Percentiles rank a stretch among this genome's conserved stretches.
These are phyloP conservation scores for Penicillium sp. DNA, from an alignment of 2,329 filamentous ascomycete genomes.

Conservation along the genomic window DNA sequence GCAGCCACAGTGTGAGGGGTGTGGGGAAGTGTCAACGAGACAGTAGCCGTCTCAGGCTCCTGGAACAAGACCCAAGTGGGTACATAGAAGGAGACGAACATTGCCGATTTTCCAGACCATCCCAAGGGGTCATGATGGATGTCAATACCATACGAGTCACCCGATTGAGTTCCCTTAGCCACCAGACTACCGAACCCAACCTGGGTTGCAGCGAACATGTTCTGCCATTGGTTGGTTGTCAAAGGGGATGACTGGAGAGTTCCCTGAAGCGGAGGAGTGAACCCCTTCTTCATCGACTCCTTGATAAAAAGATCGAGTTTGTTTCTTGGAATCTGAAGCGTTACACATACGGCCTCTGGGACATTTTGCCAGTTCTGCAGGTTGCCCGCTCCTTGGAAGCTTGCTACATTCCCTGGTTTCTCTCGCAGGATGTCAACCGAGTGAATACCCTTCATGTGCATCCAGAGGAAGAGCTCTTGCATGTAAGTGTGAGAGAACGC, in stretches of 20 bases:
- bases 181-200: not conserved
- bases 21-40: not conserved
- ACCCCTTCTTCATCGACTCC: not conserved
- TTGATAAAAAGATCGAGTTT: not conserved
- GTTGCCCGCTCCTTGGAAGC: not conserved
- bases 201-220: not conserved
- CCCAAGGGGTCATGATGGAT: not conserved
- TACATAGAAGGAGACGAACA: not conserved
- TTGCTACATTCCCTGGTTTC: not conserved
- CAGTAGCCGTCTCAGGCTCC: not conserved
- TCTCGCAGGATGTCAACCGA: not conserved
- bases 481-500: not conserved
- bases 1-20: not conserved
- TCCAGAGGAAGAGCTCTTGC: not conserved
- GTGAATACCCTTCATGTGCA: not conserved
- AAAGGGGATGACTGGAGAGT: not conserved
- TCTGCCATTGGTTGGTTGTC: not conserved
- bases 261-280: not conserved
- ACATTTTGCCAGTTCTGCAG: not conserved
- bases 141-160: not conserved
- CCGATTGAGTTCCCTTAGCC: not conserved
- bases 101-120: not conserved
- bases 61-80: not conserved
- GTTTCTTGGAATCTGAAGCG: not conserved
- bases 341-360: not conserved